These are phyloP conservation scores for Ilex asprella DNA, from an alignment of 257 asterid species.

Conservation along the genomic window DNA sequence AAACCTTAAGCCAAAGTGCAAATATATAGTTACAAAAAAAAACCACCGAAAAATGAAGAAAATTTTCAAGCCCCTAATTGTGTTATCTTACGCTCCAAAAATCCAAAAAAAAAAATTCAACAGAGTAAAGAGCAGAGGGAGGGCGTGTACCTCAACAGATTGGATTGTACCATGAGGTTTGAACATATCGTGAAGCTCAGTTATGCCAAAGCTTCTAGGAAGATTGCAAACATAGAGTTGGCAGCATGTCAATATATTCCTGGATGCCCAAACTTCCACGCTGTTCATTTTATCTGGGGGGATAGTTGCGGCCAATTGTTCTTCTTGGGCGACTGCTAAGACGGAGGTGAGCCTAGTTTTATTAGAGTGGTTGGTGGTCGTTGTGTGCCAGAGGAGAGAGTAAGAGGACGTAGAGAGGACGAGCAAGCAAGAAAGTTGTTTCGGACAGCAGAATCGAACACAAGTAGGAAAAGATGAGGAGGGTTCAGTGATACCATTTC, in stretches of 20 bases:
- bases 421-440: neutral
- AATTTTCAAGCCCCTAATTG: too few relatives aligned
- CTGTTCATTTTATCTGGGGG: neutral
- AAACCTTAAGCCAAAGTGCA: neutral
- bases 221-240: slow-evolving; percentile 9
- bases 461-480: neutral
- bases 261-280: neutral
- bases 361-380: neutral
- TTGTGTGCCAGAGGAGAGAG: neutral
- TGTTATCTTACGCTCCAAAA: neutral
- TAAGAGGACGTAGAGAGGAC: neutral
- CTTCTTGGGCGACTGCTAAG: neutral
- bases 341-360: neutral
- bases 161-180: slow-evolving; percentile 5
- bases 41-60: neutral
- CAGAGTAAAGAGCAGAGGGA: neutral
- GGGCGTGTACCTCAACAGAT: slow-evolving; percentile 4
- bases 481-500: neutral
- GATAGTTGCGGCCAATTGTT: neutral
- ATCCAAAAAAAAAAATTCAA: neutral
- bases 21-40: neutral
- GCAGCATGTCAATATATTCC: neutral
- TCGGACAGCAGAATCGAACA: neutral
- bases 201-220: slow-evolving; percentile 7
- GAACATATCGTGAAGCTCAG: neutral